Evolutionary conservation across 768 basidiomycete species (phyloP), one percentile per base, ranked within the genome.

Genomic region (Strobilomyces dryophilus): DNA sequence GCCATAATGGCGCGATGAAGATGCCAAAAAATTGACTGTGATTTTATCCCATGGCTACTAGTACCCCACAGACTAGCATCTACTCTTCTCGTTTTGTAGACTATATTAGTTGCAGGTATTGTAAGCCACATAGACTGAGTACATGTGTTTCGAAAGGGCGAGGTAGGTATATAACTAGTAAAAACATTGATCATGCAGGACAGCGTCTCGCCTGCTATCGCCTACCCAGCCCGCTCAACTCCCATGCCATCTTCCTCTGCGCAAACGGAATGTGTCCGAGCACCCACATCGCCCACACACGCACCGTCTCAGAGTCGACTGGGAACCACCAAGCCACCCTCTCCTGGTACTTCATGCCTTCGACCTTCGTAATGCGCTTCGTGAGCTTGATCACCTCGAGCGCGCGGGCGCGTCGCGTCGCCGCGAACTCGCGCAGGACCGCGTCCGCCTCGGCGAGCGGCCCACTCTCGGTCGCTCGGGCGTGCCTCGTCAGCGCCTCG

Each of bases 1-100:
- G 84, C 86, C 35, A 92, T 93, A 54, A 88, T 91, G 84, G 86
- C 87, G 12, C 79, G 82, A 53, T 86, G 74, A 74, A 69, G 63
- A 51, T 20, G 18, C 2, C 40, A 45, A 52, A 49, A 36, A 29
- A 29, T 34, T 51, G 45, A 53, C 29, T 18, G 45, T 51, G 35
- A 43, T 45, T 46, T 52, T 60, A 54, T 45, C 47, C 55, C 32
- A 51, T 37, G 49, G 17, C 21, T 52, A 51, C 45, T 45, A 50
- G 43, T 61, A 50, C 47, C 45, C 41, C 31, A 29, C 35, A 49
- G 34, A 54, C 49, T 61, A 54, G 20, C 57, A 49, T 52, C 27
- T 54, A 53, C 57, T 52, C 44, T 18, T 52, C 44, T 66, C 55
- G 62, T 40, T 66, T 55, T 68, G 61, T 61, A 61, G 53, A 49